phyloP scores from a whole-genome alignment of 2,329 filamentous ascomycete species.

The Akanthomyces muscarius region DNA sequence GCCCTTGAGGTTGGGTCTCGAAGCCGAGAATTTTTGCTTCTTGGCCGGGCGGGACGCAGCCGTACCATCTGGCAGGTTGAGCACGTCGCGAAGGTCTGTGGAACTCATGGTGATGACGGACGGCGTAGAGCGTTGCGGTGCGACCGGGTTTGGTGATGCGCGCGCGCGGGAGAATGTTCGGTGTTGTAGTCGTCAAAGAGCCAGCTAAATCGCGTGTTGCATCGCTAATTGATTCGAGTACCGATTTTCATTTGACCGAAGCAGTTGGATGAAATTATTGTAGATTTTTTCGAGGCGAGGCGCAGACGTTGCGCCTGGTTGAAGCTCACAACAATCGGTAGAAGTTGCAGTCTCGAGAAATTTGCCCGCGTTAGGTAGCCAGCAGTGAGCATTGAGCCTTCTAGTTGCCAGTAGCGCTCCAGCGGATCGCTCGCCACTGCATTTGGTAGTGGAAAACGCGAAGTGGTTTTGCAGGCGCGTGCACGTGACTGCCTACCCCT shows the following conservation, averaged over 20 bases:
- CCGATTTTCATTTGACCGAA: neutral
- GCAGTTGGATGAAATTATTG: neutral
- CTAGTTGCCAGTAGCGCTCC: neutral
- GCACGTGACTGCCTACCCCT: constrained; percentile 37
- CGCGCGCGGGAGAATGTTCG: neutral
- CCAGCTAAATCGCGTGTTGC: neutral
- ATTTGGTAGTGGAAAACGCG: constrained; percentile 5
- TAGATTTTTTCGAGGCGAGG: neutral
- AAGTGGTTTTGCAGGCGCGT: constrained; percentile 1
- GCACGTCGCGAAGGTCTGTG: constrained; percentile 81
- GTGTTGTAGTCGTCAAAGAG: constrained; percentile 17
- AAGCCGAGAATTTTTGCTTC: constrained; percentile 66
- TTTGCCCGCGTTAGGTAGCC: neutral
- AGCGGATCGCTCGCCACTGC: constrained; percentile 1
- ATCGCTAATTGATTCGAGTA: neutral
- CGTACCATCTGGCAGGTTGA: constrained; percentile 66
- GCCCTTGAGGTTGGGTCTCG: constrained; percentile 58
- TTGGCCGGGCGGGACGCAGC: constrained; percentile 58
- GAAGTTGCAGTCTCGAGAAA: neutral
- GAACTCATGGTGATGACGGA: constrained; percentile 34
- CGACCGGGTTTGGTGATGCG: neutral
- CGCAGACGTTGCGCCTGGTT: neutral
- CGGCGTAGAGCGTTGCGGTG: neutral
- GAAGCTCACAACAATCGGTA: neutral
- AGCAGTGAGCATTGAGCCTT: neutral